These are phyloP conservation scores for Pseudonectria foliicola DNA, from an alignment of 2,329 filamentous ascomycete genomes.

Conservation along the genomic window DNA sequence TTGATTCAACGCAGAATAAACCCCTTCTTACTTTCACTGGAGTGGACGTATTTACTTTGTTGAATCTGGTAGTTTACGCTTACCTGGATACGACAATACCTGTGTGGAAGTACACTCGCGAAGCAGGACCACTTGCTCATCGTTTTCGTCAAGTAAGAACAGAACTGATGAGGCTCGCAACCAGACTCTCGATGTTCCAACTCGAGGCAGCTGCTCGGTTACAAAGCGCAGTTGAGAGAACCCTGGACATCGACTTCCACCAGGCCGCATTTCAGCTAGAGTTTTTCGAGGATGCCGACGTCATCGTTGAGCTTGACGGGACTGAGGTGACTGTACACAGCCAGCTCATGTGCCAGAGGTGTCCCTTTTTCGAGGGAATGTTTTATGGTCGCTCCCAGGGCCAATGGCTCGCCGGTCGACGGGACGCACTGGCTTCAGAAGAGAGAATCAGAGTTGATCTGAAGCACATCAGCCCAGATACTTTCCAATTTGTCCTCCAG, in stretches of 20 bases:
- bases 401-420: conserved; percentile 70
- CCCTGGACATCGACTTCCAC: conserved; percentile 63
- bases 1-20: conserved; percentile 38
- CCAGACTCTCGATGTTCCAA: conserved; percentile 59
- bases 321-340: conserved; percentile 71
- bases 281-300: conserved; percentile 76
- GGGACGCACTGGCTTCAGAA: conserved; percentile 32
- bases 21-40: conserved; percentile 57
- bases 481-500: conserved; percentile 72
- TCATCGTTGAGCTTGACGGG: conserved; percentile 70
- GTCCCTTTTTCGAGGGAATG: conserved; percentile 85
- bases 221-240: conserved; percentile 58
- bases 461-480: conserved; percentile 65
- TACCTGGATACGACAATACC: conserved; percentile 78
- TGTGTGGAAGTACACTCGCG: conserved; percentile 75
- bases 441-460: conserved; percentile 65
- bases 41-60: conserved; percentile 68
- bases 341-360: conserved; percentile 70
- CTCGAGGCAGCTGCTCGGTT: conserved; percentile 73
- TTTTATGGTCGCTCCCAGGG: conserved; percentile 85
- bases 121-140: conserved; percentile 57
- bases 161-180: conserved; percentile 83
- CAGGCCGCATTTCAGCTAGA: conserved; percentile 58
- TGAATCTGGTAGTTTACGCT: conserved; percentile 72
- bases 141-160: conserved; percentile 72